Conservation (phyloP, 2,329 filamentous ascomycete species). For the Neobulgaria alba region DNA sequence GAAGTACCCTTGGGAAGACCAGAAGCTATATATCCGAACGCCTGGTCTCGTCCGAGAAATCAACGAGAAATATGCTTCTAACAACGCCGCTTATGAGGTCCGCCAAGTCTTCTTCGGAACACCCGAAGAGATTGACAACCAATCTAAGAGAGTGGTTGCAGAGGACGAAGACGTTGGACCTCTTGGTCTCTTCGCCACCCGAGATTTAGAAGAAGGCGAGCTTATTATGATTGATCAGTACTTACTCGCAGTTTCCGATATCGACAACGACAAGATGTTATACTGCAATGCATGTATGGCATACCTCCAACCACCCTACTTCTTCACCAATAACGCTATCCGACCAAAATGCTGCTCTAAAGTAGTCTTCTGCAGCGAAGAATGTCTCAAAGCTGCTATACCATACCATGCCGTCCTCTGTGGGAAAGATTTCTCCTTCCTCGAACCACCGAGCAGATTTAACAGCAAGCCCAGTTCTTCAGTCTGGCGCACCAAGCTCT, state of each 20-base stretch:
- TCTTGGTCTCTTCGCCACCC: slow-evolving; percentile 22
- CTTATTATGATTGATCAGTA: slow-evolving; percentile 18
- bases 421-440: slow-evolving; percentile 18
- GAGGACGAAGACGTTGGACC: slow-evolving; percentile 21
- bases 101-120: slow-evolving; percentile 13
- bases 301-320: slow-evolving; percentile 11
- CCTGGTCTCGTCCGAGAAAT: slow-evolving; percentile 13
- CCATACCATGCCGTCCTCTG: slow-evolving; percentile 21
- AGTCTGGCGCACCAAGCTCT: slow-evolving; percentile 16
- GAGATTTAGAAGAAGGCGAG: slow-evolving; percentile 19
- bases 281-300: slow-evolving; percentile 24
- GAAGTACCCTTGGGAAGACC: slow-evolving; percentile 24
- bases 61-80: slow-evolving; percentile 10
- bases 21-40: slow-evolving; percentile 13
- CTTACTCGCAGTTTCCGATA: slow-evolving; percentile 11
- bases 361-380: slow-evolving; percentile 19
- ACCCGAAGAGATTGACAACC: background rate
- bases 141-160: background rate
- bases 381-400: slow-evolving; percentile 15
- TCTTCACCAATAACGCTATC: background rate
- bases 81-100: slow-evolving; percentile 7
- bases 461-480: background rate
- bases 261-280: slow-evolving; percentile 7
- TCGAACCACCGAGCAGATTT: slow-evolving; percentile 1
- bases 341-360: slow-evolving; percentile 15